Conservation (phyloP, 208 protist genomes). For the Leishmania arabica region DNA sequence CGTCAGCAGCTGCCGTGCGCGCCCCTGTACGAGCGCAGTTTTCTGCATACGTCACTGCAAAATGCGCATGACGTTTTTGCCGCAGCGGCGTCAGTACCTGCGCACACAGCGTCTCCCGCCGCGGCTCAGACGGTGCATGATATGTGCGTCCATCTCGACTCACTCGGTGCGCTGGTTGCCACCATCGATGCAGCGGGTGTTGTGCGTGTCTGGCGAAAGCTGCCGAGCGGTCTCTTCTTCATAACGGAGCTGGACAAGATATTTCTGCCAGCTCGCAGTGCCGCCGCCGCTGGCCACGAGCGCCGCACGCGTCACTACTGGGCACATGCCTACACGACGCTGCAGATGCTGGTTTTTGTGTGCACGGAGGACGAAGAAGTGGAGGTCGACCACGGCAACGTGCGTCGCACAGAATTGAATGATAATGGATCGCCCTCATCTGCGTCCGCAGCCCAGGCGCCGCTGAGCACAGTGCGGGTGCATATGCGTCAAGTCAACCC, state of each 20-base stretch:
- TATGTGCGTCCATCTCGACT: conserved; percentile 47
- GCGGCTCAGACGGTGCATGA: conserved; percentile 36
- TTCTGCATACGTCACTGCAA: conserved; percentile 46
- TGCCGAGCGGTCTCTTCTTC: conserved; percentile 67
- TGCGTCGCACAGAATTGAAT: neutral
- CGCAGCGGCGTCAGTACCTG: neutral
- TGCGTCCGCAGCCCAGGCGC: neutral
- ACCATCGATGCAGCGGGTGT: conserved; percentile 54
- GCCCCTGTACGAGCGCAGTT: conserved; percentile 69
- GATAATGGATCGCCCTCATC: neutral
- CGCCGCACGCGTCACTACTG: conserved; percentile 19
- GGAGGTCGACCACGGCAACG: neutral
- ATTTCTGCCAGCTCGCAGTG: conserved; percentile 25
- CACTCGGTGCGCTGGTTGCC: conserved; percentile 51
- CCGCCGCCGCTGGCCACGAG: neutral
- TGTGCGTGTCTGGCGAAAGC: conserved; percentile 72
- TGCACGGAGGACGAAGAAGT: conserved; percentile 29
- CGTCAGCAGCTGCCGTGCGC: conserved; percentile 41
- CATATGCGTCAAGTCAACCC: conserved; percentile 52
- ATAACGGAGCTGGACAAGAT: conserved; percentile 51
- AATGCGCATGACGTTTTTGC: conserved; percentile 21
- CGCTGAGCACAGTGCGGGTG: conserved; percentile 35
- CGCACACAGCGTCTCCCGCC: neutral
- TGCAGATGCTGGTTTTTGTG: conserved; percentile 43
- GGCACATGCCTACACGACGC: conserved; percentile 26